A percentile compares a stretch with the other conserved stretches of the same genome.
Conservation (phyloP, 202 grass and related monocot genomes). For the Panicum hallii region DNA sequence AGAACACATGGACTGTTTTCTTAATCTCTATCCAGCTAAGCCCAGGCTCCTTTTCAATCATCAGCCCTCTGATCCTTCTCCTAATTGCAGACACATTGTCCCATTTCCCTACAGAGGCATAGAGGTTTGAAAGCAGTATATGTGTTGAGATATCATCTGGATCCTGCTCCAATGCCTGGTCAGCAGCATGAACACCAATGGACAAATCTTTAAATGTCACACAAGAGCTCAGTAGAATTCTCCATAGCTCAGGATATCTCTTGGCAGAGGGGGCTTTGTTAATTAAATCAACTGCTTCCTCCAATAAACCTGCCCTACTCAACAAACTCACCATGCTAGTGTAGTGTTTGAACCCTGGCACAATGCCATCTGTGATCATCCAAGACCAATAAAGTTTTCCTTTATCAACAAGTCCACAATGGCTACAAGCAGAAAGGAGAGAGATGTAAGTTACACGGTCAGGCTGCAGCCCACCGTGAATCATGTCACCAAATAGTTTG, state of each 20-base stretch:
- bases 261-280: conserved; percentile 64
- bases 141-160: conserved; percentile 69
- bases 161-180: conserved; percentile 62
- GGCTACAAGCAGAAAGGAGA: conserved; percentile 84
- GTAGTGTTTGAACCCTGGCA: conserved; percentile 82
- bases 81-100: conserved; percentile 67
- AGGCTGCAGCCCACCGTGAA: conserved; percentile 57
- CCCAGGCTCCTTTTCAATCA: conserved; percentile 75
- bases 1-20: conserved; percentile 58
- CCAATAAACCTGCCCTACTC: conserved; percentile 68
- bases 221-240: conserved; percentile 84
- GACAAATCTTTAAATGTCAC: conserved; percentile 65
- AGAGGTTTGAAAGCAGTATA: conserved; percentile 93
- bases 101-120: conserved; percentile 73
- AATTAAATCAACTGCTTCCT: conserved; percentile 75
- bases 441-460: conserved; percentile 91
- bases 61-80: conserved; percentile 71
- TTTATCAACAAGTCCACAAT: conserved; percentile 69
- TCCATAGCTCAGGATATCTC: conserved; percentile 76
- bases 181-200: conserved; percentile 59
- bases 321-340: conserved; percentile 91
- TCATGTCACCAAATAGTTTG: conserved; percentile 79
- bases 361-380: conserved; percentile 74
- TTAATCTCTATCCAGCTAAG: conserved; percentile 83
- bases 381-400: conserved; percentile 89